Conservation (phyloP, 228 moss, liverwort and hornwort genomes). For the Sphagnum magellanicum region DNA sequence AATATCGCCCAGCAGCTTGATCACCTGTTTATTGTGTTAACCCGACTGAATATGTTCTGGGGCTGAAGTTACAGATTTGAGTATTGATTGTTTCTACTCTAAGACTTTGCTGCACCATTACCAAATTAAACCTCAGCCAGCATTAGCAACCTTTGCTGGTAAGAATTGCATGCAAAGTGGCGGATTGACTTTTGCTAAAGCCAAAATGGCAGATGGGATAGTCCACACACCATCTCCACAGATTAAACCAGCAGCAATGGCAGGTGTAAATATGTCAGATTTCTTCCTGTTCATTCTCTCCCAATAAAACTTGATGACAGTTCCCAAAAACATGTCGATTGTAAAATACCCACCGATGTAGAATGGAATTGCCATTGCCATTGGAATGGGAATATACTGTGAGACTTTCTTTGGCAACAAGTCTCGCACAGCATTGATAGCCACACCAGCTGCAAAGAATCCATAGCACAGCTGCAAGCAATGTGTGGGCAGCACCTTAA, state of each 20-base stretch:
- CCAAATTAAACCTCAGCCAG: no score
- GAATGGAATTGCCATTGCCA: constrained; percentile 59
- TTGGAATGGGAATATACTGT: constrained; percentile 32
- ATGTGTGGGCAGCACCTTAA: constrained; percentile 26
- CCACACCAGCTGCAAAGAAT: constrained; percentile 22
- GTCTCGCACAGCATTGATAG: constrained; percentile 19
- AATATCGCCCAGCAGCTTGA: no score
- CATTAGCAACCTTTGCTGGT: background rate
- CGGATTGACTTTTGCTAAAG: constrained; percentile 28
- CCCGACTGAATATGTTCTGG: no score
- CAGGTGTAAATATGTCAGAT: constrained; percentile 20
- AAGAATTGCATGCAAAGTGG: constrained; percentile 40
- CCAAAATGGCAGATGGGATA: constrained; percentile 35
- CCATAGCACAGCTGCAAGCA: constrained; percentile 29
- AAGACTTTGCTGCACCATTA: no score
- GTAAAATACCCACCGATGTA: constrained; percentile 49
- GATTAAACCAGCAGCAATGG: constrained; percentile 39
- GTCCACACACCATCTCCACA: constrained; percentile 55
- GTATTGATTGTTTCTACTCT: no score
- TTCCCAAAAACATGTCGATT: constrained; percentile 54
- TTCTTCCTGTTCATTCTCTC: constrained; percentile 16
- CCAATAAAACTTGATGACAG: constrained; percentile 22
- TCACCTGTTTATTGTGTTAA: no score
- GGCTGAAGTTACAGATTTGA: no score
- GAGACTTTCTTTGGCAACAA: constrained; percentile 7